Base-by-base conservation (phyloP, 768 basidiomycete genomes). In the Calocera cornea region DNA sequence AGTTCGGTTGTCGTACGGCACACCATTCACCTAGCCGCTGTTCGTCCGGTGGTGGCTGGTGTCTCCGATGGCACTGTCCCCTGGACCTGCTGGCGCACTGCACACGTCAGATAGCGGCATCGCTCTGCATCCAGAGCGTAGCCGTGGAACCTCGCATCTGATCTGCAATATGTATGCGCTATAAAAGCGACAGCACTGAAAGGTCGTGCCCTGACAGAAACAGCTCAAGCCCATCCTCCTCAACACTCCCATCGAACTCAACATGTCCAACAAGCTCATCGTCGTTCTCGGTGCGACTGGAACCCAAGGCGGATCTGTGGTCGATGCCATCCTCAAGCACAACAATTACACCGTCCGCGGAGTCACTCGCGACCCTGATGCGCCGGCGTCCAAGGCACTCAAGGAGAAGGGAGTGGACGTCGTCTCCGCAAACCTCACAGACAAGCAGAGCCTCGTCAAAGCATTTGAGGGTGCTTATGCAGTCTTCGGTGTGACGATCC, bases 251-350 rank as follows among this genome's bases (percentile, higher is more conserved):
- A 14, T 47, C 19, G 5, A 47, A 17, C 16, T 24, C 44, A 19
- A 60, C 31, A 60, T 60, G n/a, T 29, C 44, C 27, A 73, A 70
- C 50, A 66, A 66, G 33, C 67, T 77, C 40, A 72, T 78, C 34
- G 72, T 72, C 1, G 76, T 79, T 31, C 73, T 77, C 33, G 78
- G 79, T 33, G 77, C 78, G 1, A 79, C 78, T 19, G 78, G 78
- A 14, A 67, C 67, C 8, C 77, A 79, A 73, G 78, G 78, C 71
- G 69, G 70, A 16, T 69, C 65, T 24, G 64, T 79, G 3, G 71
- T 75, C 11, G 64, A 68, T 17, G 69, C 72, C 1, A 69, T 79
- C 33, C 73, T 79, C 12, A 70, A 71, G 11, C 78, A 79, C 27
- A 75, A 73, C n/a, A 74, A 72, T 10, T 79, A 78, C 69, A 70